These are phyloP conservation scores for Clonostachys rhizophaga DNA, from an alignment of 2,329 filamentous ascomycete genomes.

Conservation along the genomic window DNA sequence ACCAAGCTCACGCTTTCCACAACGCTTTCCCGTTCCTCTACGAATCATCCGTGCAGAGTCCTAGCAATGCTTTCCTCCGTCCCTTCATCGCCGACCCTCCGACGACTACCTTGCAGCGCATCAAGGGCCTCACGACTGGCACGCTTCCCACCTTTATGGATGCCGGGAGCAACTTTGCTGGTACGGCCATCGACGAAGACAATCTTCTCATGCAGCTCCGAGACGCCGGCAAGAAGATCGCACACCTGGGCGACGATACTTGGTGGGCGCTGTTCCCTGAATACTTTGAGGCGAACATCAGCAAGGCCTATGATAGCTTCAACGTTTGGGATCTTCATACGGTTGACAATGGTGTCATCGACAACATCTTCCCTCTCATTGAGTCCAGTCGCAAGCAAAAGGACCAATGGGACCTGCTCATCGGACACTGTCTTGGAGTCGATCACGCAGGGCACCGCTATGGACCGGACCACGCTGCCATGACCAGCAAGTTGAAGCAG, in stretches of 20 bases:
- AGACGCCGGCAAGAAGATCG: slow-evolving; percentile 67
- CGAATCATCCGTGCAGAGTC: slow-evolving; percentile 70
- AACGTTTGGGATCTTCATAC: slow-evolving; percentile 98
- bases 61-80: slow-evolving; percentile 79
- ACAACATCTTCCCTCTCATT: slow-evolving; percentile 84
- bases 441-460: slow-evolving; percentile 97
- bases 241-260: slow-evolving; percentile 95
- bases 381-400: slow-evolving; percentile 41
- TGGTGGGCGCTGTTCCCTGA: slow-evolving; percentile 91
- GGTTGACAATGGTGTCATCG: slow-evolving; percentile 89
- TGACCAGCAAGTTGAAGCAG: slow-evolving; percentile 84
- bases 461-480: slow-evolving; percentile 86
- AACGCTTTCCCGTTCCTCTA: slow-evolving; percentile 85
- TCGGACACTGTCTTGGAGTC: slow-evolving; percentile 91
- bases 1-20: slow-evolving; percentile 57
- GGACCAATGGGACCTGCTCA: slow-evolving; percentile 84
- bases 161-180: slow-evolving; percentile 90
- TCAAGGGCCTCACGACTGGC: slow-evolving; percentile 93
- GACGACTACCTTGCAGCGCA: slow-evolving; percentile 83
- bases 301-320: slow-evolving; percentile 89
- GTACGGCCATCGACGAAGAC: slow-evolving; percentile 93
- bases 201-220: slow-evolving; percentile 64
- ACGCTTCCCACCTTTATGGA: slow-evolving; percentile 94
- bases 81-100: slow-evolving; percentile 98
- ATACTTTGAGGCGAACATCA: slow-evolving; percentile 87